A percentile compares a stretch with the other conserved stretches of the same genome.
phyloP scores from a whole-genome alignment of 768 basidiomycete genomes.

The Galerina marginata region DNA sequence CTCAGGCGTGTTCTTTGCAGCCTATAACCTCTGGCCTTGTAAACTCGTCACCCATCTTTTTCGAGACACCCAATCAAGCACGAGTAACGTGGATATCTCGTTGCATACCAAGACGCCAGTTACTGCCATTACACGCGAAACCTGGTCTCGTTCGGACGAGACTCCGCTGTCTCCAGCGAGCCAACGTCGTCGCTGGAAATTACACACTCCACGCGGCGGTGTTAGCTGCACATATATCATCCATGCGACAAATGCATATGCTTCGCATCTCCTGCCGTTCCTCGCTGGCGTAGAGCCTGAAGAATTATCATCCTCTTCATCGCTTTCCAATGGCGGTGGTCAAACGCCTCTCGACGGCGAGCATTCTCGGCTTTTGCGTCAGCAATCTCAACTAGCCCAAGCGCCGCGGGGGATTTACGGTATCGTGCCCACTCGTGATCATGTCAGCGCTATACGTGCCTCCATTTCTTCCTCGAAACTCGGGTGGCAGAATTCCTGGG shows the following conservation, averaged over 20 bases:
- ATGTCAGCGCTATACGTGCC: slow-evolving; percentile 54
- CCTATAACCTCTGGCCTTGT: slow-evolving; percentile 77
- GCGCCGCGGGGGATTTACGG: slow-evolving; percentile 10
- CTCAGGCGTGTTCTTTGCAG: slow-evolving; percentile 57
- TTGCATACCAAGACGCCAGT: slow-evolving; percentile 84
- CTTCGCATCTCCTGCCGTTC: slow-evolving; percentile 74
- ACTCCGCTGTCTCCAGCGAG: background rate
- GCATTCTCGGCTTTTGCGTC: background rate
- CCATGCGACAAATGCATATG: slow-evolving; percentile 89
- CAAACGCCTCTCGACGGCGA: background rate
- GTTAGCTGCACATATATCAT: slow-evolving; percentile 68
- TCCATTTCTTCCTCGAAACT: slow-evolving; percentile 43
- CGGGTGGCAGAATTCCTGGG: slow-evolving; percentile 49
- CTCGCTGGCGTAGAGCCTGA: slow-evolving; percentile 46
- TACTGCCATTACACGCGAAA: slow-evolving; percentile 39
- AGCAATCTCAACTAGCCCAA: background rate
- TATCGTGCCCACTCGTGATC: slow-evolving; percentile 77
- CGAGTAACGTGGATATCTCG: slow-evolving; percentile 43
- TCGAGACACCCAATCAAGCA: slow-evolving; percentile 37
- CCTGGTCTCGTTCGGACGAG: background rate
- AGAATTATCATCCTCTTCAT: background rate
- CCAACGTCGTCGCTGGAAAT: slow-evolving; percentile 48
- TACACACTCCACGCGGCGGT: slow-evolving; percentile 71
- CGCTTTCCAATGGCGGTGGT: background rate
- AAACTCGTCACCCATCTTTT: slow-evolving; percentile 78